Evolutionary conservation across 345 rosid genomes (phyloP).

Genomic region (Aethionema arabicum): DNA sequence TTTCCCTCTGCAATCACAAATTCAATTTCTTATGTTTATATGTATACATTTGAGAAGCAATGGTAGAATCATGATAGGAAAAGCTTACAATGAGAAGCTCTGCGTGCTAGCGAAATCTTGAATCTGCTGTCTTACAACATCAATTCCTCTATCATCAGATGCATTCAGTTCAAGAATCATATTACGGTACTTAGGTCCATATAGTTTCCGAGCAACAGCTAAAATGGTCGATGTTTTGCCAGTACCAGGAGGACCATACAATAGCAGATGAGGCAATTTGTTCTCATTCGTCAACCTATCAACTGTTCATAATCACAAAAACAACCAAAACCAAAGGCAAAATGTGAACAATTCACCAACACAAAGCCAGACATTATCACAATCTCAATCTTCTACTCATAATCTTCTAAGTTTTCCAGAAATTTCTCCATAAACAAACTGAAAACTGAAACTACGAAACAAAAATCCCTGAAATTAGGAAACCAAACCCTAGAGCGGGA

Average conservation of each 20-base stretch:
- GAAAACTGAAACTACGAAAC: background rate
- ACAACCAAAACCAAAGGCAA: conserved; percentile 7
- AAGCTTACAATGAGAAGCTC: conserved; percentile 85
- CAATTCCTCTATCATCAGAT: conserved; percentile 95
- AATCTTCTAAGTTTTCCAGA: background rate
- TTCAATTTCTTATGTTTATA: background rate
- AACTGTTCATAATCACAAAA: conserved; percentile 47
- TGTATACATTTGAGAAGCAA: background rate
- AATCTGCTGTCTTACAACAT: conserved; percentile 90
- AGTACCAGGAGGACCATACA: conserved; percentile 98
- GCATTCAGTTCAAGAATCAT: conserved; percentile 98
- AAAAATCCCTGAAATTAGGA: conserved; percentile 11
- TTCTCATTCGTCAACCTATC: conserved; percentile 95
- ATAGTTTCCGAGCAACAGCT: conserved; percentile 93
- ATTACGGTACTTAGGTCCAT: conserved; percentile 78
- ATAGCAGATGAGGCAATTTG: conserved; percentile 80
- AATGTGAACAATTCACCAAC: background rate
- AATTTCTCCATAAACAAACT: background rate
- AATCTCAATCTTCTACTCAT: background rate
- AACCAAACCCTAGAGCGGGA: conserved; percentile 32
- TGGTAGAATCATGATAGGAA: conserved; percentile 9
- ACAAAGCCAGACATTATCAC: background rate
- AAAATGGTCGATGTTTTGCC: conserved; percentile 99
- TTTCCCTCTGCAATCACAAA: conserved; percentile 50
- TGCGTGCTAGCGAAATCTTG: conserved; percentile 98